These are phyloP conservation scores for Thuja plicata DNA, from an alignment of 83 land plant genomes.

Conservation along the genomic window DNA sequence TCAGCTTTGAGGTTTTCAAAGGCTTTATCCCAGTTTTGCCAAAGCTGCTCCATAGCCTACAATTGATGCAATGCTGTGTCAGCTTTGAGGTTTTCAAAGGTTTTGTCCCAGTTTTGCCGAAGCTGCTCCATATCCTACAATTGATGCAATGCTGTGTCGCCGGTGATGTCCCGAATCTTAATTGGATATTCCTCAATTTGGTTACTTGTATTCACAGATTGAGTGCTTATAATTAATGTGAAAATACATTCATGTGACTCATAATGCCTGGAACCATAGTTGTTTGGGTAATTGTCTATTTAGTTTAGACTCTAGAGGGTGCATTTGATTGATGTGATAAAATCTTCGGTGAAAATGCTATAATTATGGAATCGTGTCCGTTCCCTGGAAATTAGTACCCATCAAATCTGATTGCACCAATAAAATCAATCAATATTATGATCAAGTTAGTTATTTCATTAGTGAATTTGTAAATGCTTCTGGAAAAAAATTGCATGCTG, in stretches of 20 bases:
- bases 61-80: neutral
- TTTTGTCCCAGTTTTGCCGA: neutral
- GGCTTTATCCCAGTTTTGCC: neutral
- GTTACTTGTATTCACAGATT: neutral
- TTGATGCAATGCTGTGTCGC: neutral
- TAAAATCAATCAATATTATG: neutral
- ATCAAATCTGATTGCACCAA: neutral
- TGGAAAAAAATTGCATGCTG: no score
- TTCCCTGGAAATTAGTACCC: neutral
- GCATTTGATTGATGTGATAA: neutral
- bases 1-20: neutral
- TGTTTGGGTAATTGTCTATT: neutral
- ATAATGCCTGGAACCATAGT: neutral
- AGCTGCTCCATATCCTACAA: neutral
- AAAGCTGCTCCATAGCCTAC: neutral
- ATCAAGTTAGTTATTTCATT: no score
- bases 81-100: neutral
- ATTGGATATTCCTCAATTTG: neutral
- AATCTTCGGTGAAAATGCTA: neutral
- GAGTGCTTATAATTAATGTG: neutral
- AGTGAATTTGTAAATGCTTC: no score
- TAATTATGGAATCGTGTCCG: neutral
- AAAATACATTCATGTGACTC: neutral
- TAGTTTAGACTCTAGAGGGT: neutral
- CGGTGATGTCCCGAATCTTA: neutral